phyloP scores from a whole-genome alignment of 2,329 filamentous ascomycete species.

The Venturia asperata region DNA sequence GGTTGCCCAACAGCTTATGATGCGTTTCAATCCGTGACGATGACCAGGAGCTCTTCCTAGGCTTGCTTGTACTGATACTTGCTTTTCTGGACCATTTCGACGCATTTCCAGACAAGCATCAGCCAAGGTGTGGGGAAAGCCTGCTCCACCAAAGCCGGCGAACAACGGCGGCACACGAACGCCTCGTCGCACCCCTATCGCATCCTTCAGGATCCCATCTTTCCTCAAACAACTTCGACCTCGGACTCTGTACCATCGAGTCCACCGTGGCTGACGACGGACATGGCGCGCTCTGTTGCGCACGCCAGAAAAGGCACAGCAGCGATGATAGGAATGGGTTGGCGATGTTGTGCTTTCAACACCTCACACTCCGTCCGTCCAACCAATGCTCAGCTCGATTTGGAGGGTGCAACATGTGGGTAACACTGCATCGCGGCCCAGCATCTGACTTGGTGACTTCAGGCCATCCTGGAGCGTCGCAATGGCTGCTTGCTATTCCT shows the following conservation, averaged over 20 bases:
- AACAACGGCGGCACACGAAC: neutral
- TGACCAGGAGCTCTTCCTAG: neutral
- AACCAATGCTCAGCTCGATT: neutral
- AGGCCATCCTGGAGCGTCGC: neutral
- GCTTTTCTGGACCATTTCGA: neutral
- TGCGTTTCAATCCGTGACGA: neutral
- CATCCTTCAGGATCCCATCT: neutral
- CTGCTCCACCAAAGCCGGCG: neutral
- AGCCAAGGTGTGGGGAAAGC: neutral
- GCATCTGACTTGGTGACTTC: neutral
- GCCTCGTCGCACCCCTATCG: neutral
- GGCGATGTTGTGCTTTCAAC: neutral
- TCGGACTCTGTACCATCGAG: neutral
- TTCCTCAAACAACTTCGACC: neutral
- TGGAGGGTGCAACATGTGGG: neutral
- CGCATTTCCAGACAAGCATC: neutral
- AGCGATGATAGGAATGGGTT: neutral
- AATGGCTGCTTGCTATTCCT: neutral
- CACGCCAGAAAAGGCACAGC: constrained; percentile 6
- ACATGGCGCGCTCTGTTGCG: neutral
- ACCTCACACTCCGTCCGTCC: neutral
- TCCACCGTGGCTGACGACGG: neutral
- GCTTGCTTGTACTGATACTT: neutral
- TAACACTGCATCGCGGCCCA: constrained; percentile 1
- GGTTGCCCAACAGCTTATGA: neutral